Conservation (phyloP, 257 asterid genomes). For the Solanum stenotomum region DNA sequence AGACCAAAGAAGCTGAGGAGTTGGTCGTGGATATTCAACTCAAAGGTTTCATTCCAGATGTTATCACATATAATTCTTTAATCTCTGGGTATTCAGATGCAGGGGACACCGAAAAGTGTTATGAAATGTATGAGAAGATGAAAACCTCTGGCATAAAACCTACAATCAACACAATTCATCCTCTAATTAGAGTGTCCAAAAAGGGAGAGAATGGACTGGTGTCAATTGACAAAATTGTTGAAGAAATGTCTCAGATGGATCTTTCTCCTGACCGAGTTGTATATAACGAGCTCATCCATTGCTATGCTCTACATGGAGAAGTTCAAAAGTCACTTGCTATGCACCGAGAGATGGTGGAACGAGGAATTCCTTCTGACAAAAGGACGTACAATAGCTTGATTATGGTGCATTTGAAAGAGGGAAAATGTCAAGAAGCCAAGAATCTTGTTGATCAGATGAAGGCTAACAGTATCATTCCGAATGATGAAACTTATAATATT, state of each 20-base stretch:
- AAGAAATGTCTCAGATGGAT: slow-evolving; percentile 39
- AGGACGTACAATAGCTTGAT: slow-evolving; percentile 68
- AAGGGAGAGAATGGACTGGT: slow-evolving; percentile 22
- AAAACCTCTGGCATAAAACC: slow-evolving; percentile 55
- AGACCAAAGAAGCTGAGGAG: slow-evolving; percentile 54
- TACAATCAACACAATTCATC: slow-evolving; percentile 53
- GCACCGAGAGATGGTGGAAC: slow-evolving; percentile 40
- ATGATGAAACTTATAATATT: slow-evolving; percentile 33
- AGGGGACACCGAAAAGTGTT: slow-evolving; percentile 41
- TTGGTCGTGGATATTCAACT: slow-evolving; percentile 27
- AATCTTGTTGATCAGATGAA: slow-evolving; percentile 42
- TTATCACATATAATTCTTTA: slow-evolving; percentile 63
- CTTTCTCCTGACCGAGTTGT: slow-evolving; percentile 51
- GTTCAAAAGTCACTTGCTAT: slow-evolving; percentile 31
- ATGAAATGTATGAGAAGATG: slow-evolving; percentile 50
- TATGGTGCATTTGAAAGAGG: slow-evolving; percentile 38
- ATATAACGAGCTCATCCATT: slow-evolving; percentile 56
- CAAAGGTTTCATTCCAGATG: slow-evolving; percentile 57
- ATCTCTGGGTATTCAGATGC: slow-evolving; percentile 46
- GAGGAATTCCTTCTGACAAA: slow-evolving; percentile 40
- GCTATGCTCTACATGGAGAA: slow-evolving; percentile 37
- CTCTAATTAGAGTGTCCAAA: slow-evolving; percentile 40
- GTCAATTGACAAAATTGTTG: slow-evolving; percentile 43
- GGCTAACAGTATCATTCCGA: slow-evolving; percentile 39
- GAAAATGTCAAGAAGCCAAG: slow-evolving; percentile 35